These are phyloP conservation scores for Tylopilus sp. DNA, from an alignment of 1,284 basidiomycete species.

Conservation along the genomic window DNA sequence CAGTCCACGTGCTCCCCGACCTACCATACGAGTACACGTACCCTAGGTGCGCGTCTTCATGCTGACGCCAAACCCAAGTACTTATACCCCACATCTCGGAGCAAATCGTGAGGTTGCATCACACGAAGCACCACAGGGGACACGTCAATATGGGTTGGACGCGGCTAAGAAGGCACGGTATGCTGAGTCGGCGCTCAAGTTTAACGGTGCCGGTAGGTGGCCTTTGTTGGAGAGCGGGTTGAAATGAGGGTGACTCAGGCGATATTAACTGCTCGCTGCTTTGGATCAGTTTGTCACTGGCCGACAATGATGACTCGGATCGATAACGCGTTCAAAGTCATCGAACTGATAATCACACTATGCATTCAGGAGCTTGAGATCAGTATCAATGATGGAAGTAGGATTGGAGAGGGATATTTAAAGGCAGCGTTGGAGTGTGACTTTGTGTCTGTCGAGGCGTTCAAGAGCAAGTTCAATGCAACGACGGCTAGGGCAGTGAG, in stretches of 20 bases:
- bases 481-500: constrained; percentile 94
- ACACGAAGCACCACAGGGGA: constrained; percentile 95
- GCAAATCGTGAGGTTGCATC: constrained; percentile 94
- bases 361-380: no score
- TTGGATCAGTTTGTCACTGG: constrained; percentile 95
- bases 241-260: constrained; percentile 53
- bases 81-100: constrained; percentile 81
- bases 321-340: no score
- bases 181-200: constrained; percentile 84
- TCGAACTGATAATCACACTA: no score
- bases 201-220: constrained; percentile 87
- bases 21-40: constrained; percentile 92
- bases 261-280: constrained; percentile 96
- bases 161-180: constrained; percentile 92
- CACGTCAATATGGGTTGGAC: constrained; percentile 94
- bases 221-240: background rate
- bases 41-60: no score
- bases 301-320: constrained; percentile 62
- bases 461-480: constrained; percentile 89
- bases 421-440: constrained; percentile 85
- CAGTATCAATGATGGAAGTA: no score
- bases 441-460: constrained; percentile 87
- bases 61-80: constrained; percentile 51
- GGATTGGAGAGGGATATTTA: constrained; percentile 78
- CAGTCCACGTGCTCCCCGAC: constrained; percentile 81